Evolutionary conservation across 257 asterid species (phyloP), one percentile per base, ranked within the genome.

Genomic region (Plectranthus barbatus): DNA sequence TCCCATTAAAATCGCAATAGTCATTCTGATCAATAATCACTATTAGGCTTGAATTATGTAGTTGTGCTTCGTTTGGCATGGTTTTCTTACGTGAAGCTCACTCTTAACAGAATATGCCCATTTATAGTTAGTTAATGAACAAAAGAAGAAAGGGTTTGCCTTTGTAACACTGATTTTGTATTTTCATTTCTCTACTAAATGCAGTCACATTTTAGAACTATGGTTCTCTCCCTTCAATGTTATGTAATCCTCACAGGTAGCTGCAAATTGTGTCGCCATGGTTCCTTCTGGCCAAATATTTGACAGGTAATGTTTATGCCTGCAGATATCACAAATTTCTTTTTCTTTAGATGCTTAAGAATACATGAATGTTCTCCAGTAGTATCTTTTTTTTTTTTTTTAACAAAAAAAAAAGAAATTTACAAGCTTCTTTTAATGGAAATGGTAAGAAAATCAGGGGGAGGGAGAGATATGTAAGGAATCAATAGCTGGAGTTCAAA

Each of bases 201-300:
- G 37, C 55, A 44, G 56, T 57, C 53, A 26, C 41, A 64, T 31
- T 48, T 15, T 24, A 10, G 12, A 33, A 59, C 10, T 54, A 51
- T 47, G 33, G 13, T 56, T 49, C 54, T 41, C 63, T 60, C 76
- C 60, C 20, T 59, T 41, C 42, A n/a, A 6, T 62, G 53, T 21
- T 24, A n/a, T 17, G 15, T 52, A 56, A 13, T 67, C 20, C 61
- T 56, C 56, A 73, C 83, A 92, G 99, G 99, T 89, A 34, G 96
- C 97, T 45, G 97, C 99, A 53, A 92, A 92, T 78, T 89, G 78
- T 45, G 91, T 92, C 67, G 99, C 95, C 65, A 92, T 92, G 97
- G 90, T 92, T 71, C 99, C 97, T 56, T 83, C 97, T 0, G 97
- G 99, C 61, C 99, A 92, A 85, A 77, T 92, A 74, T 92, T 92